A percentile compares a stretch with the other conserved stretches of the same genome.
phyloP scores from a whole-genome alignment of 371 early-diverging fungal species.

The Mucor plumbeus region DNA sequence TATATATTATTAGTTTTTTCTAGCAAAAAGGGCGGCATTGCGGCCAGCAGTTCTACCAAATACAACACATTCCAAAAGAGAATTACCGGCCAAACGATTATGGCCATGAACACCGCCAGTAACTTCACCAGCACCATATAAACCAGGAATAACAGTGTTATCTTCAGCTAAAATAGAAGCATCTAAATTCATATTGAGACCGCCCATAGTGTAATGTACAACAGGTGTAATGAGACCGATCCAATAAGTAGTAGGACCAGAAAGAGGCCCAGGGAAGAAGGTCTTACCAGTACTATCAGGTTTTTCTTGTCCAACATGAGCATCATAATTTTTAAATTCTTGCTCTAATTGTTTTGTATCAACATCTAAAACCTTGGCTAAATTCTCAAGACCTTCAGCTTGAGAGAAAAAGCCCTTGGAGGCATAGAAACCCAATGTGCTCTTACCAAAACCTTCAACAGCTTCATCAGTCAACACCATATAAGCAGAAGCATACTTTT shows the following conservation, averaged over 20 bases:
- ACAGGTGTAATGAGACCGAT: slow-evolving; percentile 77
- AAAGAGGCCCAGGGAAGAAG: slow-evolving; percentile 63
- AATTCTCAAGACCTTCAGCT: slow-evolving; percentile 47
- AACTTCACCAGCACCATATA: slow-evolving; percentile 83
- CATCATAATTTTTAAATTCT: slow-evolving; percentile 68
- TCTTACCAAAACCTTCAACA: slow-evolving; percentile 57
- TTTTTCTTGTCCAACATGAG: slow-evolving; percentile 33
- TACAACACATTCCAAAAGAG: slow-evolving; percentile 85
- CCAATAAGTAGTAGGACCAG: slow-evolving; percentile 59
- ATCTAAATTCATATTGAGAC: slow-evolving; percentile 67
- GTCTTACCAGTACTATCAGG: slow-evolving; percentile 71
- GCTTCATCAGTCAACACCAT: slow-evolving; percentile 62
- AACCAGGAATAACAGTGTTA: slow-evolving; percentile 45
- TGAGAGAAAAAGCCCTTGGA: slow-evolving; percentile 65
- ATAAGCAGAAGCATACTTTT: slow-evolving; percentile 41
- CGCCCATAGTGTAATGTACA: slow-evolving; percentile 91
- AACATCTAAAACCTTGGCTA: slow-evolving; percentile 65
- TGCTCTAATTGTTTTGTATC: slow-evolving; percentile 43
- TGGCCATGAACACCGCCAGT: slow-evolving; percentile 84
- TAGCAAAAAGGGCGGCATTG: slow-evolving; percentile 46
- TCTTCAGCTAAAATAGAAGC: slow-evolving; percentile 34
- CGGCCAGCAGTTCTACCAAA: slow-evolving; percentile 82
- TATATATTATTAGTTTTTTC: slow-evolving; percentile 9
- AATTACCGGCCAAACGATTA: slow-evolving; percentile 85
- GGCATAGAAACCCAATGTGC: slow-evolving; percentile 67